Conservation (phyloP, 306 rosid genomes). For the Macrotyloma uniflorum region DNA sequence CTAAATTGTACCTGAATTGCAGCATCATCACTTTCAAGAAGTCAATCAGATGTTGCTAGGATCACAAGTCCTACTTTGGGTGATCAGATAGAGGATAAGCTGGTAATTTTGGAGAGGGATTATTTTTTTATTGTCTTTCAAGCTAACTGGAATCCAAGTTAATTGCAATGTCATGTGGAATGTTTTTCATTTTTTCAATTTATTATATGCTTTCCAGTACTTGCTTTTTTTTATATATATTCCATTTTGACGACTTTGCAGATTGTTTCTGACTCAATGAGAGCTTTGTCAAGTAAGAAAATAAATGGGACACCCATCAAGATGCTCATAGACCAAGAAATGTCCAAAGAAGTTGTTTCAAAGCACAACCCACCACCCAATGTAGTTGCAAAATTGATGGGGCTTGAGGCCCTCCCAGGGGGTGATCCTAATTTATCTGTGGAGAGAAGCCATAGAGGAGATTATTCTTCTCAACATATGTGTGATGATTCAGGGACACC, state of each 20-base stretch:
- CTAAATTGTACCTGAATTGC: conserved; percentile 39
- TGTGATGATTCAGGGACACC: conserved; percentile 59
- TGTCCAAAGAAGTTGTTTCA: conserved; percentile 75
- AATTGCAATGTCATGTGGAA: not conserved
- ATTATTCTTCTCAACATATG: conserved; percentile 56
- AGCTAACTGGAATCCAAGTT: not conserved
- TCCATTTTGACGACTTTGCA: conserved; percentile 41
- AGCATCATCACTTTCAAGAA: conserved; percentile 74
- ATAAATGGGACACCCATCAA: conserved; percentile 82
- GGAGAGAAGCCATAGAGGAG: conserved; percentile 58
- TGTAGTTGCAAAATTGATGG: conserved; percentile 96
- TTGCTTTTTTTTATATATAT: conserved; percentile 26
- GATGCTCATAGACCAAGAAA: conserved; percentile 97
- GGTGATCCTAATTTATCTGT: conserved; percentile 57
- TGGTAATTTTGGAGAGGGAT: conserved; percentile 51
- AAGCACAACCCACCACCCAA: conserved; percentile 75
- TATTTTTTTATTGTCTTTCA: not conserved
- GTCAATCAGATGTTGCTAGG: conserved; percentile 80
- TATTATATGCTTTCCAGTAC: conserved; percentile 12
- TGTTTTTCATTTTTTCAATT: conserved; percentile 28
- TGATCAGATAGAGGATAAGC: conserved; percentile 72
- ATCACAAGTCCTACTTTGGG: conserved; percentile 54
- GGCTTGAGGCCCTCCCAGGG: conserved; percentile 79
- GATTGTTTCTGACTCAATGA: conserved; percentile 58
- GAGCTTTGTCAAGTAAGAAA: conserved; percentile 61